Base-by-base conservation (phyloP, 176 grass and related monocot species). In the Tillandsia leiboldiana region DNA sequence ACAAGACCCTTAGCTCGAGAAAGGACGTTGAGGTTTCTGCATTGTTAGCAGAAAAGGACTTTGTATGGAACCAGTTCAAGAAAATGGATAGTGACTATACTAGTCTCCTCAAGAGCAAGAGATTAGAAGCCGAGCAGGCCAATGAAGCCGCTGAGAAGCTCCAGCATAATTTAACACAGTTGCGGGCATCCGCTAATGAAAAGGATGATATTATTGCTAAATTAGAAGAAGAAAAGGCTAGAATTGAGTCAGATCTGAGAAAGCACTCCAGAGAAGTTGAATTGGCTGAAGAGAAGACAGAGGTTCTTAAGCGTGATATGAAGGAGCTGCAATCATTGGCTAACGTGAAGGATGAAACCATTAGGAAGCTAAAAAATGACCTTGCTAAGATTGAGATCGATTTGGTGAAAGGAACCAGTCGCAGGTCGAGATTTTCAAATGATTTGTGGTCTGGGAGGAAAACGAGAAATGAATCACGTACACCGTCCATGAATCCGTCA, bases 51-150 rank as follows among this genome's bases (percentile, higher is more conserved):
- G 76, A 85, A 70, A 85, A 76, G 1, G 70, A 67, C 72, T 91
- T 91, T 72, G 76, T 80, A 5, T 87, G 82, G 85, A 80, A 91
- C 22, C 89, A 91, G 66, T 65, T 75, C 8, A 91, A 77, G 20
- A 82, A 68, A n/a, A 80, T 85, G 89, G 89, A 87, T 48, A 71
- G 71, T 51, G 84, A 87, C 3, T 91, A 82, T 9, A 23, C 3
- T 1, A 0, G 2, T 0, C 53, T 78, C 12, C 62, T 81, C 49
- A 84, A 77, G 68, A 76, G 11, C 22, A 87, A 79, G 72, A 59
- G 57, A 20, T 26, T 58, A 28, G 88, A 82, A 79, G 72, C 72
- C 20, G 70, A 48, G 24, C 66, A 73, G 48, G 78, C 87, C 82
- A 79, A 66, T 73, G 79, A 91, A 70, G 75, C 75, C 50, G 80